Base-by-base conservation (phyloP, 257 asterid species). In the Lycium ferocissimum region DNA sequence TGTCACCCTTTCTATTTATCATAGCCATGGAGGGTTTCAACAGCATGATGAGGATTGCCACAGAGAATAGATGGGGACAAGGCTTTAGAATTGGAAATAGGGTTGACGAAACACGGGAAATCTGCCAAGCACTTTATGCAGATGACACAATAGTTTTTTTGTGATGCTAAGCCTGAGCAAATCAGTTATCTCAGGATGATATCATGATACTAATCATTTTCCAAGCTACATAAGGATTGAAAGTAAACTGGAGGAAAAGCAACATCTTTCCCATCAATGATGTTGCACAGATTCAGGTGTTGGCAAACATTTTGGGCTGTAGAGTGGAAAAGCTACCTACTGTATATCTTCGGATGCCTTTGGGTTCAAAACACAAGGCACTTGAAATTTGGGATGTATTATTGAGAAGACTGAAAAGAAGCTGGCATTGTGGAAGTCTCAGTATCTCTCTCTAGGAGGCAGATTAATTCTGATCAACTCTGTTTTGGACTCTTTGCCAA, bases 331-430 rank as follows among this genome's bases (percentile, higher is more conserved):
- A 14, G 49, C 43, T 14, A 15, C 51, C 51, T 15, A 67, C 13
- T 14, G 51, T 37, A 67, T 67, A 67, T 2, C 76, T 67, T 37
- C 22, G 49, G 6, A 67, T 67, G 22, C 51, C 47, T 33, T 66
- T 66, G 73, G 73, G 45, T 33, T 33, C 47, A 33, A 65, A 66
- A 66, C 73, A 6, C 73, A 66, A 66, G 45, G 73, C 73, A 33
- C 45, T 66, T 66, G 73, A 66, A 33, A 66, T 66, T 10, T 33
- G 73, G 73, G 72, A 65, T 65, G 72, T 7, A 65, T 65, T 65
- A 33, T 65, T 65, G 72, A 54, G 59, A 54, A 54, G 59, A 54
- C 17, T 14, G 15, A 54, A 54, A 54, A 54, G 76, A 67, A 69
- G 75, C 6, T 67, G 76, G 51, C 13, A 69, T 69, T 37, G 51